Evolutionary conservation across 495 filamentous ascomycete genomes (phyloP).

Genomic region (Podospora pseudoanserina): DNA sequence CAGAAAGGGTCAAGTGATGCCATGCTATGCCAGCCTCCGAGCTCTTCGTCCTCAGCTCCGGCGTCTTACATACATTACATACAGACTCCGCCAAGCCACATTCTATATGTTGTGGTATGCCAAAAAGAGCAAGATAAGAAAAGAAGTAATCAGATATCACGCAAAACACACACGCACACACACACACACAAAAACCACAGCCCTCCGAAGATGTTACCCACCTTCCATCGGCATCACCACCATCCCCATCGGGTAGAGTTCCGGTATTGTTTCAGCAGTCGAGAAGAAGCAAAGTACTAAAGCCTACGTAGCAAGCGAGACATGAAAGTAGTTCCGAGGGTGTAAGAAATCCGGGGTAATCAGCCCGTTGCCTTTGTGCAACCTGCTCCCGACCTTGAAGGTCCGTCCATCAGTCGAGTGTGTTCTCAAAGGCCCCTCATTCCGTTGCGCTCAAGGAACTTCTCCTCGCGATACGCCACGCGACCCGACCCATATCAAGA

Average conservation of each 20-base stretch:
- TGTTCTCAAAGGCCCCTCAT: no score
- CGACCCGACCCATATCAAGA: no score
- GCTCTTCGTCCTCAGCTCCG: neutral
- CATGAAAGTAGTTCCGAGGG: neutral
- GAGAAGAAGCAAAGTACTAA: neutral
- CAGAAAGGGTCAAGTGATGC: neutral
- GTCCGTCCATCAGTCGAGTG: no score
- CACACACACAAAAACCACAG: neutral
- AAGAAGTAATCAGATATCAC: neutral
- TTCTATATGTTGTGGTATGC: neutral
- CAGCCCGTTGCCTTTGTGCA: neutral
- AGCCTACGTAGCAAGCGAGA: neutral
- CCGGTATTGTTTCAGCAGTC: neutral
- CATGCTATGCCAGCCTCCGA: neutral
- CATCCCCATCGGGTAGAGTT: neutral
- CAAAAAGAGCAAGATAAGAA: neutral
- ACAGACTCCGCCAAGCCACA: neutral
- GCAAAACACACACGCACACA: neutral
- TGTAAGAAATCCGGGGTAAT: neutral
- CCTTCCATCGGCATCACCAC: neutral
- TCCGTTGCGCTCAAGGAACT: no score
- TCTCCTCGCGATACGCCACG: no score
- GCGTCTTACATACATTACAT: neutral
- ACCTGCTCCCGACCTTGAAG: neutral
- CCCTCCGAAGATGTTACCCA: neutral